Evolutionary conservation across 257 asterid genomes (phyloP).

Genomic region (Nicotiana noctiflora): DNA sequence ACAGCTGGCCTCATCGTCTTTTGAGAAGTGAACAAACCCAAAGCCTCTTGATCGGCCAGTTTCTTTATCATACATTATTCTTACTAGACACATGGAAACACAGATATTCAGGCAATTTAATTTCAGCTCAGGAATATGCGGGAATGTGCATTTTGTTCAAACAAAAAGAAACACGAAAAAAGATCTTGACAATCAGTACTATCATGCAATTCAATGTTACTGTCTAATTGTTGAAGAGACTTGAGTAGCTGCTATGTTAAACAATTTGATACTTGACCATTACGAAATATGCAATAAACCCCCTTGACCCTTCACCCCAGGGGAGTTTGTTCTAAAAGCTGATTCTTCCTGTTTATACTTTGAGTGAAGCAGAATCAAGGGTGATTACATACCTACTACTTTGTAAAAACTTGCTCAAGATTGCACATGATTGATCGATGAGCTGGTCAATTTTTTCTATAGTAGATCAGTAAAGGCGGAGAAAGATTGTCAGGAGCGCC

Average conservation of each 20-base stretch:
- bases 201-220: neutral
- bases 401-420: neutral
- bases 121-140: neutral
- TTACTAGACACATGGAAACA: conserved; percentile 13
- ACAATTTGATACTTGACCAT: neutral
- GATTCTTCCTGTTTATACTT: neutral
- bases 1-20: conserved; percentile 32
- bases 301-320: neutral
- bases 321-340: neutral
- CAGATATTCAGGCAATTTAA: neutral
- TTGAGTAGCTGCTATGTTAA: neutral
- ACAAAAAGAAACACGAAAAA: neutral
- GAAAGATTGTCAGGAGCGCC: neutral
- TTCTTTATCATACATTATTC: conserved; percentile 37
- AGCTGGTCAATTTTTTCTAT: neutral
- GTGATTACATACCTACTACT: neutral
- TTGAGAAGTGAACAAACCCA: conserved; percentile 39
- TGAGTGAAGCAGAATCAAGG: neutral
- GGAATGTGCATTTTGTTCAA: neutral
- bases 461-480: neutral
- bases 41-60: conserved; percentile 47
- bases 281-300: neutral
- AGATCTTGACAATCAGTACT: neutral
- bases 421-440: neutral
- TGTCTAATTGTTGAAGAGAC: neutral